Evolutionary conservation across 202 grass and related monocot species (phyloP), one percentile per base, ranked within the genome.

Genomic region (Elaeis oleifera): DNA sequence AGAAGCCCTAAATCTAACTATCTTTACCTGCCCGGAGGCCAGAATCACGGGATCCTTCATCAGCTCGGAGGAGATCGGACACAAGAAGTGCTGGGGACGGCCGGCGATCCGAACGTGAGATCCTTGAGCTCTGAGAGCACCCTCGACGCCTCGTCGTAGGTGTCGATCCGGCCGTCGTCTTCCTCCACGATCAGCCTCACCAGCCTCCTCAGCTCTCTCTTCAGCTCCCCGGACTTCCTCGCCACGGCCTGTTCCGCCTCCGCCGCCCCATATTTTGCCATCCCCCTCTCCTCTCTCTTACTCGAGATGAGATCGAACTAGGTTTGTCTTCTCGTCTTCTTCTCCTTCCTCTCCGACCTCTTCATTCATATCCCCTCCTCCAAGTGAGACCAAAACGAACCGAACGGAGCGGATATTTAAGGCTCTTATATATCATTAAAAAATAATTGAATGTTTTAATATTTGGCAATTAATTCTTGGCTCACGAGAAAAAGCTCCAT

Each of bases 1-100:
- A 44, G 36, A 44, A 9, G 6, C 36, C 36, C 36, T 44, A 44
- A 13, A 13, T 2, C 11, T 44, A 1, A 13, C 36, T 9, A 44
- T 13, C 36, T 44, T 44, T 56, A 95, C 90, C 90, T 95, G 79
- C 0, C 90, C 90, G 49, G 90, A 89, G 6, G 82, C 71, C 56
- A 89, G 68, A 29, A 95, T 69, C 64, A 95, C 85, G 58, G 90
- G 90, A 61, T 95, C 90, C 74, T 63, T 71, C 90, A 95, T 95
- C 49, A 89, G 77, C 31, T 95, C 85, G 8, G 79, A 80, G 21
- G 90, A 95, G 18, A 89, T 85, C 17, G 90, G 85, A 69, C 90
- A 95, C 27, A 89, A 56, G 76, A 89, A 89, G 28, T 81, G 77
- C 74, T 71, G 74, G 16, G 90, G 27, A 86, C 59, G 4, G 58